Evolutionary conservation across 306 rosid genomes (phyloP), one percentile per base, ranked within the genome.

Genomic region (Malus asiatica): DNA sequence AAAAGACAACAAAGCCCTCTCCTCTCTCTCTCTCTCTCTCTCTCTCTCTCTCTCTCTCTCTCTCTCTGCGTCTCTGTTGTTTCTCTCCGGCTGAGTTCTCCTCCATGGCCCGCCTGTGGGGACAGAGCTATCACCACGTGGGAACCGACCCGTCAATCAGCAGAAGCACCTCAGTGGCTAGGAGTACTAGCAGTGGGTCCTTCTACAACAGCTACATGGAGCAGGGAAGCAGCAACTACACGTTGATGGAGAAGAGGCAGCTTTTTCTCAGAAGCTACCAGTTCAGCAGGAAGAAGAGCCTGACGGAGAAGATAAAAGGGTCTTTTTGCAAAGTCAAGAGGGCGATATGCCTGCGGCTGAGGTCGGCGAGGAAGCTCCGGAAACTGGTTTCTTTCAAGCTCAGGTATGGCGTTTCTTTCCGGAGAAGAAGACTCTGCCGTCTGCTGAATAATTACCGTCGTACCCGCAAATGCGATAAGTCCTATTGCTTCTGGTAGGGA

Each of bases 181-280:
- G 78, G 19, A 62, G n/a, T 25, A 42, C 59, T 12, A 15, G 51
- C 23, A 51, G 29, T 20, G 44, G 61, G 22, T 27, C 10, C 70
- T 45, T 66, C 40, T 66, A 63, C 14, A 75, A 68, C 55, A 42
- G 72, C 78, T 73, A 76, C 80, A 25, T 58, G 71, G 66, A 89
- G 11, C 87, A 81, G 32, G 77, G 15, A 76, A 20, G 62, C 66
- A 58, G 68, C 78, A 76, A 72, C 71, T 66, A 79, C 73, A 66
- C 77, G 60, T 83, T 88, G 89, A 86, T 87, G 85, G 96, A 91
- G 81, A 93, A 91, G 90, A 84, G 98, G 67, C 98, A 89, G 66
- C 27, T 89, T 3, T 93, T 89, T 38, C 84, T 91, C 6, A 89
- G 93, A 82, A 93, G 98, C 88, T 93, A 93, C 74, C 91, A 89